Conservation (phyloP, 306 rosid species). For the Biancaea sappan region DNA sequence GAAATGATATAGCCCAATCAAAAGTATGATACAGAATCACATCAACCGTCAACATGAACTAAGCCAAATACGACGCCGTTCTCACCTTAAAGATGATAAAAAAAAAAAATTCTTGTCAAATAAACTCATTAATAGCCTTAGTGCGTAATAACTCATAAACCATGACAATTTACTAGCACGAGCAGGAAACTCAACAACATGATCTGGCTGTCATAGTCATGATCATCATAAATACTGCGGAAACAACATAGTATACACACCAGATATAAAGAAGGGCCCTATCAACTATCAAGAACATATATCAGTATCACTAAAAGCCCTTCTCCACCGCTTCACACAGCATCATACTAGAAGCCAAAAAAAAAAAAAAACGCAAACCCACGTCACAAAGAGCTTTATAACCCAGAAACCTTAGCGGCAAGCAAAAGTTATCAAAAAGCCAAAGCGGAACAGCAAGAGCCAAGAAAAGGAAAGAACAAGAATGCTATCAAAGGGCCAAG, state of each 20-base stretch:
- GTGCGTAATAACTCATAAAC: not conserved
- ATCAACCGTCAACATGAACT: not conserved
- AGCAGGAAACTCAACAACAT: not conserved
- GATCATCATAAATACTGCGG: constrained; percentile 6
- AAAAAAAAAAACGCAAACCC: constrained; percentile 24
- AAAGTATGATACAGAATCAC: not conserved
- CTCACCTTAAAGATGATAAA: not conserved
- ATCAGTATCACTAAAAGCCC: constrained; percentile 36
- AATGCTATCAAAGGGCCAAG: constrained; percentile 16
- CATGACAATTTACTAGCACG: not conserved
- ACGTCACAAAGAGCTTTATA: constrained; percentile 14
- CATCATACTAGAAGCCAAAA: not conserved
- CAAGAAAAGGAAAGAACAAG: not conserved
- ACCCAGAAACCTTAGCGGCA: constrained; percentile 3
- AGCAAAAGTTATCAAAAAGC: not conserved
- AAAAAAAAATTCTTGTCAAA: not conserved
- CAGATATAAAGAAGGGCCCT: constrained; percentile 33
- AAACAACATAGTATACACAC: constrained; percentile 36
- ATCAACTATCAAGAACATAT: not conserved
- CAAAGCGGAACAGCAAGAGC: not conserved
- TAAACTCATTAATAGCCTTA: not conserved
- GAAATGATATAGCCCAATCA: not conserved
- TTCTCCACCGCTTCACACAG: constrained; percentile 24
- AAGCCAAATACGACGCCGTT: not conserved
- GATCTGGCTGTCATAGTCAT: constrained; percentile 13